Percentiles rank a stretch among this genome's conserved stretches.
Conservation (phyloP, 306 rosid genomes). For the Quercus suber region DNA sequence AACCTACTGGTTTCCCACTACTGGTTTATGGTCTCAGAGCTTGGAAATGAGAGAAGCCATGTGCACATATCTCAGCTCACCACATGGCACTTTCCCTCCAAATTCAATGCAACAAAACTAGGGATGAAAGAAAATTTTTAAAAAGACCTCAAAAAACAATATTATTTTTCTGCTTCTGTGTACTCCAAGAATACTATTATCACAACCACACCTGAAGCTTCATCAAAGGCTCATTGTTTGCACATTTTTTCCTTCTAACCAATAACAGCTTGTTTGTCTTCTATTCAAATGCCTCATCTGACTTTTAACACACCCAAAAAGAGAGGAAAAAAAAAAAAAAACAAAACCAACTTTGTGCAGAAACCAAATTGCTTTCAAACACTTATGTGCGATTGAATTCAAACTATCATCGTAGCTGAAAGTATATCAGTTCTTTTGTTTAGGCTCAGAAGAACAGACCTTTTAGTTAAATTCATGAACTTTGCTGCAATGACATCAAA, state of each 20-base stretch:
- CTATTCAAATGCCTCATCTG: not conserved
- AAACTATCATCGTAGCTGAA: not conserved
- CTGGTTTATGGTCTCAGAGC: slow-evolving; percentile 27
- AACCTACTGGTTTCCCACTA: slow-evolving; percentile 26
- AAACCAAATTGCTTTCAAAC: not conserved
- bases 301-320: not conserved
- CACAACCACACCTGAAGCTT: not conserved
- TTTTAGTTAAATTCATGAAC: not conserved
- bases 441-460: not conserved
- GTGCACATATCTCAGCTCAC: slow-evolving; percentile 75
- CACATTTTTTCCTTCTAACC: not conserved
- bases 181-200: not conserved
- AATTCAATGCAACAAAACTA: slow-evolving; percentile 27
- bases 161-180: slow-evolving; percentile 8
- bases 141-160: not conserved
- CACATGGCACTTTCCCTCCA: slow-evolving; percentile 65
- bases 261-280: not conserved
- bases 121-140: not conserved
- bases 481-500: not conserved
- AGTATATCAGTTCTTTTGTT: not conserved
- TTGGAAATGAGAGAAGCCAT: slow-evolving; percentile 68
- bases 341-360: not conserved
- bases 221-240: not conserved
- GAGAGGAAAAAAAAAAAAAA: not conserved
- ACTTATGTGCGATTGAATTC: not conserved